Conservation (phyloP, 768 basidiomycete species). For the Dacryopinax spathularia region DNA sequence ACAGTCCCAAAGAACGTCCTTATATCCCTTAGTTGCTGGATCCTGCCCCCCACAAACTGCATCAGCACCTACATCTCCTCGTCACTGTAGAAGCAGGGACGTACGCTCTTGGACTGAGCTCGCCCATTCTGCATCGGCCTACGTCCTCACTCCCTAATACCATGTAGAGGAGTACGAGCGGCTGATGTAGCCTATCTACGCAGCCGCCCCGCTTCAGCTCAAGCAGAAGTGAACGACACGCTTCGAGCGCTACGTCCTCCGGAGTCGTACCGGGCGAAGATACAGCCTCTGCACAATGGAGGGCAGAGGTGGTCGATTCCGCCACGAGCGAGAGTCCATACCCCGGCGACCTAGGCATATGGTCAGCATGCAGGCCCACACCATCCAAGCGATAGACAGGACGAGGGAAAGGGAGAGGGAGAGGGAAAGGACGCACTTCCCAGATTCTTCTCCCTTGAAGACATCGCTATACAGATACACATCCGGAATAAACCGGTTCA, state of each 20-base stretch:
- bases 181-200: conserved; percentile 80
- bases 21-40: conserved; percentile 80
- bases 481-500: conserved; percentile 95
- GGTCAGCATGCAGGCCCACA: not conserved
- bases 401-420: not conserved
- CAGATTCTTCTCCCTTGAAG: conserved; percentile 93
- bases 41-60: conserved; percentile 32
- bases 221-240: conserved; percentile 59
- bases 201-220: conserved; percentile 79
- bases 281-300: conserved; percentile 76
- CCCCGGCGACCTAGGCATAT: conserved; percentile 65
- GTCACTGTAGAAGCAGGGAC: conserved; percentile 22
- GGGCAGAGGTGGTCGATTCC: conserved; percentile 78
- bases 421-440: conserved; percentile 53
- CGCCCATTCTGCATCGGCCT: conserved; percentile 72
- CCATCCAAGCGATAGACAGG: not conserved
- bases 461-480: conserved; percentile 98
- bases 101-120: conserved; percentile 68
- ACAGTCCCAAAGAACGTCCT: conserved; percentile 73
- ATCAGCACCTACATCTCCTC: conserved; percentile 7
- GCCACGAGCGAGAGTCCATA: conserved; percentile 84
- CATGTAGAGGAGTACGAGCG: conserved; percentile 76
- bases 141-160: conserved; percentile 96
- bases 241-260: conserved; percentile 79
- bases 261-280: conserved; percentile 74